These are phyloP conservation scores for Amylostereum areolatum DNA, from an alignment of 1,284 basidiomycete species.

Conservation along the genomic window DNA sequence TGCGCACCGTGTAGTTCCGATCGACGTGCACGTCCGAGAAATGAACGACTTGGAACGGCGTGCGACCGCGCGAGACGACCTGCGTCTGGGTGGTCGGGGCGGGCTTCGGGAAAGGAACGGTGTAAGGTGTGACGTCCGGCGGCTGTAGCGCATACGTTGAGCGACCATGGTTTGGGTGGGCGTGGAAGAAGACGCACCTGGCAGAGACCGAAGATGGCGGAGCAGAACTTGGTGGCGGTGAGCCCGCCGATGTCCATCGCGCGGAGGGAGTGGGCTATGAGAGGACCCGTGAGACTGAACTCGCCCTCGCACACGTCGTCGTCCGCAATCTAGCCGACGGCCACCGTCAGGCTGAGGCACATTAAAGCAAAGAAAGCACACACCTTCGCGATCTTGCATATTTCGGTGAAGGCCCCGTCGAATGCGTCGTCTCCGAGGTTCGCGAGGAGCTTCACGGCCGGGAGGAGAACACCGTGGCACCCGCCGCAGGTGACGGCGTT, in stretches of 20 bases:
- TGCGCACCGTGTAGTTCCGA: conserved; percentile 38
- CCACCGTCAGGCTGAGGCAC: too few relatives aligned
- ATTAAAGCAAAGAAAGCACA: conserved; percentile 3
- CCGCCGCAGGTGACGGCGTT: conserved; percentile 37
- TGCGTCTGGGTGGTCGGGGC: conserved; percentile 28
- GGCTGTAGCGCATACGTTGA: background rate
- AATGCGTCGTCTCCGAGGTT: conserved; percentile 36
- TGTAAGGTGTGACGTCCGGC: conserved; percentile 31
- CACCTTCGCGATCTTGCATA: conserved; percentile 37
- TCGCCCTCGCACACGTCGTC: conserved; percentile 51
- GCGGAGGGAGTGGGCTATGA: conserved; percentile 51
- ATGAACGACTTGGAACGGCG: conserved; percentile 43
- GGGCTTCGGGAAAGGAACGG: conserved; percentile 37
- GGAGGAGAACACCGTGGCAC: conserved; percentile 34
- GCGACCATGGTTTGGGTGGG: too few relatives aligned
- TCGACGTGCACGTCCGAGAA: conserved; percentile 54
- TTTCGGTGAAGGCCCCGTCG: conserved; percentile 28
- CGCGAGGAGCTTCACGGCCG: conserved; percentile 37
- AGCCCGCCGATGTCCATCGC: conserved; percentile 38
- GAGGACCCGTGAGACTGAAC: conserved; percentile 44
- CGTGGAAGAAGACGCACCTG: conserved; percentile 24
- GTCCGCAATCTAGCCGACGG: conserved; percentile 28
- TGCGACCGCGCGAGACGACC: conserved; percentile 30
- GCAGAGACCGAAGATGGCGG: conserved; percentile 50
- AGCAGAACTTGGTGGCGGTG: conserved; percentile 51